A percentile compares a stretch with the other conserved stretches of the same genome.
These are phyloP conservation scores for Tulasnella sp. DNA, from an alignment of 768 basidiomycete genomes.

Conservation along the genomic window DNA sequence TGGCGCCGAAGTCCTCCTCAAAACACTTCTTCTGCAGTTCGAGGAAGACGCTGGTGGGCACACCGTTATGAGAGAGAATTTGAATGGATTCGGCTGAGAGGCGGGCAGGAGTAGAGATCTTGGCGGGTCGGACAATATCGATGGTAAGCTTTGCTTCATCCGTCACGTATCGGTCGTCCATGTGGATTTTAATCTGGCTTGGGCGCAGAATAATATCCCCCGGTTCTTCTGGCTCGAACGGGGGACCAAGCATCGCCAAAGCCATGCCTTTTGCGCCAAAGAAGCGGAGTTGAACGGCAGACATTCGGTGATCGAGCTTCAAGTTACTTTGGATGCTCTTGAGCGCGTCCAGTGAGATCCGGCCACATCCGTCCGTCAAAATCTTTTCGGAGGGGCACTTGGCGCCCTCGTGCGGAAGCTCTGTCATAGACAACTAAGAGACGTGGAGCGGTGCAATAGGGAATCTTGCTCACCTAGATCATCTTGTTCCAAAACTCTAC, in stretches of 20 bases:
- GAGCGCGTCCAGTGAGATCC: neutral
- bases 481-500: neutral
- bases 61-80: slow-evolving; percentile 5
- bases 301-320: neutral
- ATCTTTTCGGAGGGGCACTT: slow-evolving; percentile 7
- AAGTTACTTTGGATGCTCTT: neutral
- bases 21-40: neutral
- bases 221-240: neutral
- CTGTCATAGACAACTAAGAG: neutral
- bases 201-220: neutral
- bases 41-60: neutral
- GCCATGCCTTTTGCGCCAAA: neutral
- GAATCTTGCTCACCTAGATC: neutral
- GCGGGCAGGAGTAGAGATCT: neutral
- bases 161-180: neutral
- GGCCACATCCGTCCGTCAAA: neutral
- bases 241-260: neutral
- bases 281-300: neutral
- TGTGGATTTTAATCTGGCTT: slow-evolving; percentile 11
- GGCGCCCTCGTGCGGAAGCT: neutral
- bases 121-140: slow-evolving; percentile 2
- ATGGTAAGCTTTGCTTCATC: slow-evolving; percentile 14
- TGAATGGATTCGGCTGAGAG: slow-evolving; percentile 7
- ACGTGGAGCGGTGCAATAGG: neutral
- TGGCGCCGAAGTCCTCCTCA: neutral